Percentiles rank a stretch among this genome's conserved stretches.
Conservation (phyloP, 176 grass and related monocot genomes). For the Bonia amplexicaulis region DNA sequence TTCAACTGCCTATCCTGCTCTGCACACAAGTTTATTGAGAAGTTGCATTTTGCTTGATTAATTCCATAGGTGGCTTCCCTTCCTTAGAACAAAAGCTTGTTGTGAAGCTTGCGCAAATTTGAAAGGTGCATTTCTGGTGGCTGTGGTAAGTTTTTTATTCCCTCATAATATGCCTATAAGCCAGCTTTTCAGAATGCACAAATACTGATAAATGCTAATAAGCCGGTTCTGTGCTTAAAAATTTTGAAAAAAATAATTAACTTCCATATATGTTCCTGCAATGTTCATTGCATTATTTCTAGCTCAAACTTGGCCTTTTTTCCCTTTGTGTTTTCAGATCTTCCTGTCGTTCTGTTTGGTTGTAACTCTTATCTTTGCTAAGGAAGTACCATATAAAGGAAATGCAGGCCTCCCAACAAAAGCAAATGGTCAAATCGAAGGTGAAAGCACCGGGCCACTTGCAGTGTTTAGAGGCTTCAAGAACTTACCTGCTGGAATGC, state of each 20-base stretch:
- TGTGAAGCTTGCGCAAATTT: conserved; percentile 89
- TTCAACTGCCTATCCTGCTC: neutral
- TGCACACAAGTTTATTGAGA: neutral
- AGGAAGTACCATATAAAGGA: conserved; percentile 51
- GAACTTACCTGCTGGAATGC: conserved; percentile 85
- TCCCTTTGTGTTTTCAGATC: conserved; percentile 38
- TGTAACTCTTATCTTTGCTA: conserved; percentile 59
- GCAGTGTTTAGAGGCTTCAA: conserved; percentile 52
- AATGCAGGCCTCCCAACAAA: conserved; percentile 33
- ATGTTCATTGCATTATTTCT: neutral
- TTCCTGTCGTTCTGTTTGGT: conserved; percentile 44
- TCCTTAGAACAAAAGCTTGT: conserved; percentile 70
- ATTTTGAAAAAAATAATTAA: neutral
- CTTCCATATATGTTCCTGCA: neutral
- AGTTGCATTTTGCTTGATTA: neutral
- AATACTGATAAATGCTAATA: neutral
- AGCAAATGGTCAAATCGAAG: conserved; percentile 36
- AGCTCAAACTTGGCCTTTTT: neutral
- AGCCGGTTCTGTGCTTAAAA: neutral
- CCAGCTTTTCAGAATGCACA: neutral
- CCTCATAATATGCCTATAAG: neutral
- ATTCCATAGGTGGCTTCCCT: conserved; percentile 73
- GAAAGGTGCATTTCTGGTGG: conserved; percentile 84
- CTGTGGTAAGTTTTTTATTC: conserved; percentile 51
- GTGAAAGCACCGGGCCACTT: conserved; percentile 22